Base-by-base conservation (phyloP, 805 yeast species). In the Candida sonorensis region DNA sequence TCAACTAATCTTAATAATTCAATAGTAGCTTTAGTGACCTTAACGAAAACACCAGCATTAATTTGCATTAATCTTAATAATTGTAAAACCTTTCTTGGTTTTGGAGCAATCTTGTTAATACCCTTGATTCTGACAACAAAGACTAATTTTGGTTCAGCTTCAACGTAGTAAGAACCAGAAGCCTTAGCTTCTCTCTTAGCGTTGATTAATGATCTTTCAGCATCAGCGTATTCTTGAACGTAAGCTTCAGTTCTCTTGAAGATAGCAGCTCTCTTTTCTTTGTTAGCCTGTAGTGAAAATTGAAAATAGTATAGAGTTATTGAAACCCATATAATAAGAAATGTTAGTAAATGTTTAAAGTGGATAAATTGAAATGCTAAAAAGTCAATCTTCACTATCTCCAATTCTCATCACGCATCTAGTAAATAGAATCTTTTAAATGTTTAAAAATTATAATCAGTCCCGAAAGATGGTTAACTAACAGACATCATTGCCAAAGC, bases 51-150 rank as follows among this genome's bases (percentile, higher is more conserved):
- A 79, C 90, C 96, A 59, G 92, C 75, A 77, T 86, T 86, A 69
- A 86, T 83, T 75, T 84, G 94, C 64, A 79, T 75, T 69, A 86
- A 79, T 77, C 95, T 81, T 68, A 85, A 75, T 65, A 87, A 78
- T 72, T 82, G 95, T 67, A 86, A 69, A 59, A 88, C 95, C 84
- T 88, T 88, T 84, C 96, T 87, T 79, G 96, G 95, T 82, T 88
- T 88, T 62, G 97, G 96, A 63, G 96, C 84, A 59, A 88, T 86
- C 82, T 87, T 88, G 88, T 75, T 83, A 69, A 88, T 85, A 88
- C 97, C 97, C 90, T 88, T 88, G 81, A 88, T 88, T 82, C 97
- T 86, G 68, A 88, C 78, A 62, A 88, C 94, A 67, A 88, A 86
- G 51, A 85, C 94, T 61, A 88, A 81, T 72, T 85, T 87, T 61